Percentiles rank a stretch among this genome's conserved stretches.
These are phyloP conservation scores for Collybia nuda DNA, from an alignment of 768 basidiomycete genomes.

Conservation along the genomic window DNA sequence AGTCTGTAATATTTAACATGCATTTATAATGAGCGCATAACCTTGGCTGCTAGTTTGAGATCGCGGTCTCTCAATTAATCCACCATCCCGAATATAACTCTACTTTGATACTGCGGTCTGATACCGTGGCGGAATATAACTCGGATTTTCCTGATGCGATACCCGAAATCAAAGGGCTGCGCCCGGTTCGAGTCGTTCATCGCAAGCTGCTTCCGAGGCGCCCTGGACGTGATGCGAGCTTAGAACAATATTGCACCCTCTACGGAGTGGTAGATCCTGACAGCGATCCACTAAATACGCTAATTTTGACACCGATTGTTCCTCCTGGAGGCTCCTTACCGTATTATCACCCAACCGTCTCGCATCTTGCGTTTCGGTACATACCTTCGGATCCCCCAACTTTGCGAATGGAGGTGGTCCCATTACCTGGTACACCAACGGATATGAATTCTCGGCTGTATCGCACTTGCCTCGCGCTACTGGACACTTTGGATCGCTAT, in stretches of 20 bases:
- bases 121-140: conserved; percentile 48
- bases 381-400: conserved; percentile 30
- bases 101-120: conserved; percentile 84
- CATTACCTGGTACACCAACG: conserved; percentile 45
- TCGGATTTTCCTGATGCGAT: conserved; percentile 29
- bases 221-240: conserved; percentile 68
- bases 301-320: conserved; percentile 64
- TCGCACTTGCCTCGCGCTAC: conserved; percentile 76
- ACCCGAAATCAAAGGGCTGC: conserved; percentile 35
- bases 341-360: conserved; percentile 88
- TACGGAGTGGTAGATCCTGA: conserved; percentile 35
- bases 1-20: conserved; percentile 10
- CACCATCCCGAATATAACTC: conserved; percentile 94
- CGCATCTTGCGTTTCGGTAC: conserved; percentile 81
- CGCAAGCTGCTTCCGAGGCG: conserved; percentile 75
- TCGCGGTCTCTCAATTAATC: conserved; percentile 68
- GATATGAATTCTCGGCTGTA: conserved; percentile 67
- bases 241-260: conserved; percentile 82
- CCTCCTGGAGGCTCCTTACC: conserved; percentile 53
- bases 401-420: conserved; percentile 60
- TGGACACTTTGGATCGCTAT: conserved; percentile 85
- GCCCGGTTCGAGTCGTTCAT: conserved; percentile 52
- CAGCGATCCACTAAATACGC: conserved; percentile 15
- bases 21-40: neutral
- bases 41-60: conserved; percentile 61